These are phyloP conservation scores for Sporothrix curviconia DNA, from an alignment of 2,329 filamentous ascomycete genomes.

Conservation along the genomic window DNA sequence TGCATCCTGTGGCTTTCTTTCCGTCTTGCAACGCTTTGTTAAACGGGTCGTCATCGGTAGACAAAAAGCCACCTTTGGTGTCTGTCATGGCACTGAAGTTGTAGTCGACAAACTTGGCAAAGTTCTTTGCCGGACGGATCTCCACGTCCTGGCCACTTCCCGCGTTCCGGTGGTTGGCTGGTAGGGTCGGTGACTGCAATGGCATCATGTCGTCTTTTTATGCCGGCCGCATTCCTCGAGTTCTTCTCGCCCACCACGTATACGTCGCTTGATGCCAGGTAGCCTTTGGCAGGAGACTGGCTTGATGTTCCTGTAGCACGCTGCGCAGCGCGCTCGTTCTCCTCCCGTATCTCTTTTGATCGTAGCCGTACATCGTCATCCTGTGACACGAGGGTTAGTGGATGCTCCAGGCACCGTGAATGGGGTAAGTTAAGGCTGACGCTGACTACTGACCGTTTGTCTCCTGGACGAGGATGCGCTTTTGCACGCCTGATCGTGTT, in stretches of 20 bases:
- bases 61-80: slow-evolving; percentile 91
- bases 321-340: slow-evolving; percentile 56
- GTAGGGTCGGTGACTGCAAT: slow-evolving; percentile 49
- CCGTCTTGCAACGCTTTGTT: slow-evolving; percentile 63
- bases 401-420: too few relatives aligned
- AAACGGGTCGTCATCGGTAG: slow-evolving; percentile 82
- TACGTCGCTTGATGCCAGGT: slow-evolving; percentile 62
- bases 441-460: slow-evolving; percentile 4
- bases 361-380: slow-evolving; percentile 6
- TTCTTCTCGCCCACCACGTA: slow-evolving; percentile 38
- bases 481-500: too few relatives aligned
- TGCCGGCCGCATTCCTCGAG: slow-evolving; percentile 26
- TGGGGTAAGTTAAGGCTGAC: slow-evolving; percentile 13
- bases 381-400: too few relatives aligned
- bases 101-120: slow-evolving; percentile 92
- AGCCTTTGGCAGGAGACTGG: slow-evolving; percentile 53
- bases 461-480: background rate
- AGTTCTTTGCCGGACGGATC: slow-evolving; percentile 76
- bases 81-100: slow-evolving; percentile 98
- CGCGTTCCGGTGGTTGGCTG: slow-evolving; percentile 59
- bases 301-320: slow-evolving; percentile 37
- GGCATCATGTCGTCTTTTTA: slow-evolving; percentile 63
- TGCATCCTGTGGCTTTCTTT: slow-evolving; percentile 34
- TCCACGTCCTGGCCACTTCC: slow-evolving; percentile 42
- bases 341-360: slow-evolving; percentile 52